Base-by-base conservation (phyloP, 2,329 filamentous ascomycete species). In the Alternaria sp. region DNA sequence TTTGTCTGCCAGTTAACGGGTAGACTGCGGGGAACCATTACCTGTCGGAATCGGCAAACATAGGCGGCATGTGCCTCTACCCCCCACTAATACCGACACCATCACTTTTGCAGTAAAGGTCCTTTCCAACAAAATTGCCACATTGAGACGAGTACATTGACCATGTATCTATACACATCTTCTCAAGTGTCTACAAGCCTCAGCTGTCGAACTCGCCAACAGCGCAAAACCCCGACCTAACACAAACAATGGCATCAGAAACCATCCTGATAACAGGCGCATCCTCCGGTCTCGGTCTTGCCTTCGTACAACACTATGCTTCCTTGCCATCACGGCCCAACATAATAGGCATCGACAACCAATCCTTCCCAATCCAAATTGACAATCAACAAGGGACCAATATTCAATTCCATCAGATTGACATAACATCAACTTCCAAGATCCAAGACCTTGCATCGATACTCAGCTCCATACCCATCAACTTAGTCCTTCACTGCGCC, bases 201-300 rank as follows among this genome's bases (percentile, higher is more conserved):
- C 42, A 22, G n/a, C 32, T 14, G 8, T 28, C 28, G 11, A 42
- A 16, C 9, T 34, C 16, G 26, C 49, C 18, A 39, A 39, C 30
- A 20, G 20, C 14, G 11, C 16, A 54, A 14, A 32, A 26, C 3
- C 5, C 8, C n/a, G 28, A 16, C 41, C 5, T 3, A 54, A 34
- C 34, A 12, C n/a, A 20, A 20, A 14, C 12, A 46, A 24, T 20
- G 20, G 18, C 24, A 1, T 2, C n/a, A 24, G 11, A 61, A 51
- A 97, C 92, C 6, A 84, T 98, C 60, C 81, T 98, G 58, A 88
- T 99, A 70, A 98, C 95, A n/a, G 94, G 95, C 59, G 94, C 94
- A 36, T 95, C 92, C 5, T 95, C 92, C 36, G 95, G 95, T 65
- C 97, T 99, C 78, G 95, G 95, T 32, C 87, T 87, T 57, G 88